These are phyloP conservation scores for Penicillium sp. DNA, from an alignment of 2,329 filamentous ascomycete genomes.

Conservation along the genomic window DNA sequence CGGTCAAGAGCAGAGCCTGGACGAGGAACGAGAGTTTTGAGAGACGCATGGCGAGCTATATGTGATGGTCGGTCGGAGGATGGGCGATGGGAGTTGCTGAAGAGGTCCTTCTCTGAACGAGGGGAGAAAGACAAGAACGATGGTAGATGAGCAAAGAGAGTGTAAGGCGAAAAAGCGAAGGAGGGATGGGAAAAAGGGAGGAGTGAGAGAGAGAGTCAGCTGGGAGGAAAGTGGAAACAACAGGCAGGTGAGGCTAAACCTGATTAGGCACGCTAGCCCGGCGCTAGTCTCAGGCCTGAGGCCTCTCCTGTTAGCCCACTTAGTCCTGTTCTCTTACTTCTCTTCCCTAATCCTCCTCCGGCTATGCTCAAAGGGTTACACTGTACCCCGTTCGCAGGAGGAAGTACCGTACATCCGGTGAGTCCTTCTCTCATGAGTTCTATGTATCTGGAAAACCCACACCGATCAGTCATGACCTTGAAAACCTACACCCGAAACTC, in stretches of 20 bases:
- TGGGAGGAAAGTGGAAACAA: conserved; percentile 15
- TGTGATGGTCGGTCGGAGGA: neutral
- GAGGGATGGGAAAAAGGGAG: conserved; percentile 14
- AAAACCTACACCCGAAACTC: too few species aligned
- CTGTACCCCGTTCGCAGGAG: neutral
- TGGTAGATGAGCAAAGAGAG: conserved; percentile 9
- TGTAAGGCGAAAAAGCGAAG: conserved; percentile 15
- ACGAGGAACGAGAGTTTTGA: conserved; percentile 40
- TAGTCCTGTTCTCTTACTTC: neutral
- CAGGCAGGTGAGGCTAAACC: conserved; percentile 22
- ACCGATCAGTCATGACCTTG: too few species aligned
- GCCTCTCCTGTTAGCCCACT: neutral
- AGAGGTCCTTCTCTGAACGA: conserved; percentile 14
- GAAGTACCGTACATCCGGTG: neutral
- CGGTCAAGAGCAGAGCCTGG: conserved; percentile 43
- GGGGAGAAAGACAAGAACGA: conserved; percentile 20
- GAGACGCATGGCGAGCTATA: conserved; percentile 39
- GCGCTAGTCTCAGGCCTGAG: conserved; percentile 26
- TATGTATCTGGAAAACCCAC: neutral
- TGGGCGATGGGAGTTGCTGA: neutral
- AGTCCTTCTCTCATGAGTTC: neutral
- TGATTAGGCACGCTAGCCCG: conserved; percentile 20
- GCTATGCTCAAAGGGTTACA: conserved; percentile 2
- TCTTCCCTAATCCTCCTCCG: neutral
- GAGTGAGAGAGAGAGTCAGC: conserved; percentile 14